phyloP scores from a whole-genome alignment of 306 rosid species.

The Dryas alaskensis region DNA sequence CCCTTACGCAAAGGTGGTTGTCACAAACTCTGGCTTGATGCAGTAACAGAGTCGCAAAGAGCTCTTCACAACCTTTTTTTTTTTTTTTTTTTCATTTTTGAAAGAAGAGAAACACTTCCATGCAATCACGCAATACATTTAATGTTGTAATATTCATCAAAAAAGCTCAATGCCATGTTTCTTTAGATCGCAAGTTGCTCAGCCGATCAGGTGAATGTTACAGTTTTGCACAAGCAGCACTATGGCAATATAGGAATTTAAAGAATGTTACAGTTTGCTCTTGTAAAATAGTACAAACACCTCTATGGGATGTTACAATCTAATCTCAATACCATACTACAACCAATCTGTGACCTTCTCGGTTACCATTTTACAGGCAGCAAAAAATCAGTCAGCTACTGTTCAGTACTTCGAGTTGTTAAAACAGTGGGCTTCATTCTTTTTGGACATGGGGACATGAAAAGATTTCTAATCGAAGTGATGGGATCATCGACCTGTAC shows the following conservation, averaged over 20 bases:
- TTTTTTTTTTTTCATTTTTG: conserved; percentile 18
- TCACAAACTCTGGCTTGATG: conserved; percentile 64
- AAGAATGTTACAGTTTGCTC: background rate
- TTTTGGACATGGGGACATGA: conserved; percentile 66
- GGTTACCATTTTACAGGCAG: background rate
- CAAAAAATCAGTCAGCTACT: conserved; percentile 1
- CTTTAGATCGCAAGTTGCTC: background rate
- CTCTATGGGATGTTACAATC: background rate
- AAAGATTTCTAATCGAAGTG: conserved; percentile 67
- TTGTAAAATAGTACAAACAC: background rate
- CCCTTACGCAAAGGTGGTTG: conserved; percentile 61
- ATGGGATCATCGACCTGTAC: conserved; percentile 90
- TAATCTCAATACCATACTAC: background rate
- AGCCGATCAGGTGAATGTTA: background rate
- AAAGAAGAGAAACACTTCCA: background rate
- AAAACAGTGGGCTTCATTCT: conserved; percentile 47
- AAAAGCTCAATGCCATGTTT: background rate
- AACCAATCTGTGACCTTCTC: background rate
- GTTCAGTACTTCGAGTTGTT: conserved; percentile 26
- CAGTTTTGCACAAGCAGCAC: background rate
- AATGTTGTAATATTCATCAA: background rate
- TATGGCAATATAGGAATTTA: background rate
- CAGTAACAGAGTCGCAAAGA: conserved; percentile 18
- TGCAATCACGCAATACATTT: background rate
- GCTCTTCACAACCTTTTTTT: background rate